Conservation (phyloP, 495 filamentous ascomycete genomes). For the Paragyromitra xinjiangensis region DNA sequence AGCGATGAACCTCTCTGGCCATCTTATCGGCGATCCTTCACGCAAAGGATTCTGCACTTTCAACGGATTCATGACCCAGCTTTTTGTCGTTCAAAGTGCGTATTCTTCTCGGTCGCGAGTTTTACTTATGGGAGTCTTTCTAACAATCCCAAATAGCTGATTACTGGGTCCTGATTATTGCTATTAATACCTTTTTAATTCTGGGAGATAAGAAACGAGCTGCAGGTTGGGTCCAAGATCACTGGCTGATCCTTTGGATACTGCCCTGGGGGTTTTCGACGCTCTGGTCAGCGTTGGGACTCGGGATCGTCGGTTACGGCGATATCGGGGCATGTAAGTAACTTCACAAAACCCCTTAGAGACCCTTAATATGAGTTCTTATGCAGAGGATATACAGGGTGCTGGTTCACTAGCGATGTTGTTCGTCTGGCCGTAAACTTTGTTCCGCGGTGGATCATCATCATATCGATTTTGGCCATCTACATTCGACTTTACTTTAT, state of each 20-base stretch:
- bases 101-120: not conserved
- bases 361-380: not conserved
- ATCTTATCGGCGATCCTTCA: constrained; percentile 57
- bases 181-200: constrained; percentile 61
- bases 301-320: constrained; percentile 60
- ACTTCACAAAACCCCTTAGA: not conserved
- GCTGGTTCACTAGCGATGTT: constrained; percentile 62
- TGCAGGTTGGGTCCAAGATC: constrained; percentile 60
- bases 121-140: not conserved
- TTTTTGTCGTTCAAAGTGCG: constrained; percentile 62
- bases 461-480: constrained; percentile 59
- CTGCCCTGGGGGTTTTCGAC: constrained; percentile 60
- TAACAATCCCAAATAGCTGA: constrained; percentile 54
- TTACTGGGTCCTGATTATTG: constrained; percentile 63
- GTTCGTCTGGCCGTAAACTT: constrained; percentile 62
- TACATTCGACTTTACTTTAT: constrained; percentile 61
- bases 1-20: constrained; percentile 58
- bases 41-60: constrained; percentile 60
- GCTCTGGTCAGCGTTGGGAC: constrained; percentile 59
- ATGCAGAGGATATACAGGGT: constrained; percentile 52
- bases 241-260: constrained; percentile 58
- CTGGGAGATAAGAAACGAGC: constrained; percentile 59
- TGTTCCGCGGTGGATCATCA: constrained; percentile 61
- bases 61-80: constrained; percentile 62
- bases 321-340: constrained; percentile 61